phyloP scores from a whole-genome alignment of 2,329 filamentous ascomycete species.

The Penicillium oxalicum region DNA sequence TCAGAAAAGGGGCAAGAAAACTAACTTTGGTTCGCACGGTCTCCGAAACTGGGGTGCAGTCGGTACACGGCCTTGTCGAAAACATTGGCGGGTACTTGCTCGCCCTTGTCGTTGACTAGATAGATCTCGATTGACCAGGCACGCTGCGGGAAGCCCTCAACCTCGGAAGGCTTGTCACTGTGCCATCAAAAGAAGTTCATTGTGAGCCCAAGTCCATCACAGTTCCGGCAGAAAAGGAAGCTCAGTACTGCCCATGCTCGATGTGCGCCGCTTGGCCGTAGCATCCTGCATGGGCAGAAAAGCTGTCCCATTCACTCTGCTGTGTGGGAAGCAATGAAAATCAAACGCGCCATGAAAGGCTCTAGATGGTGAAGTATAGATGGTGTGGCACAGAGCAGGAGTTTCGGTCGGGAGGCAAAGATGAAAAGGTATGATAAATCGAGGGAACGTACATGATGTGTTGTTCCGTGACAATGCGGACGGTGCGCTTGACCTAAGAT shows the following conservation, averaged over 20 bases:
- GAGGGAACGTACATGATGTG: slow-evolving; percentile 66
- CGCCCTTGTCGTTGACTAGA: slow-evolving; percentile 77
- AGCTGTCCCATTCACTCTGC: no score
- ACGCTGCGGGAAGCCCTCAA: slow-evolving; percentile 87
- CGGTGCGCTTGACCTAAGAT: slow-evolving; percentile 66
- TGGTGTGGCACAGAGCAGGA: no score
- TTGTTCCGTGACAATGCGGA: slow-evolving; percentile 93
- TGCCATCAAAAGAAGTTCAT: slow-evolving; percentile 8
- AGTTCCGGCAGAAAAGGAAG: neutral
- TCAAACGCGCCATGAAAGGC: neutral
- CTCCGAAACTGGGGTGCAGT: slow-evolving; percentile 88
- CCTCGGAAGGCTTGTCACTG: slow-evolving; percentile 72
- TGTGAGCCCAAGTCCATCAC: slow-evolving; percentile 3
- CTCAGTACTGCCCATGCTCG: neutral
- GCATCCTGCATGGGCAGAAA: no score
- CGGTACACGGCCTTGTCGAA: slow-evolving; percentile 93
- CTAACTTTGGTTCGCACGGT: slow-evolving; percentile 73
- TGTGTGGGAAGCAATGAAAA: neutral
- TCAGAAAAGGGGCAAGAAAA: slow-evolving; percentile 17
- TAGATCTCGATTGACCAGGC: slow-evolving; percentile 84
- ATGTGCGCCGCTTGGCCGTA: no score
- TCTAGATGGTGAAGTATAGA: no score
- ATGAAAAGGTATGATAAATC: slow-evolving; percentile 6
- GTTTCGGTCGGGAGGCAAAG: neutral
- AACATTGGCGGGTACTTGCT: slow-evolving; percentile 72